These are phyloP conservation scores for Fusarium austroafricanum DNA, from an alignment of 2,329 filamentous ascomycete species.

Conservation along the genomic window DNA sequence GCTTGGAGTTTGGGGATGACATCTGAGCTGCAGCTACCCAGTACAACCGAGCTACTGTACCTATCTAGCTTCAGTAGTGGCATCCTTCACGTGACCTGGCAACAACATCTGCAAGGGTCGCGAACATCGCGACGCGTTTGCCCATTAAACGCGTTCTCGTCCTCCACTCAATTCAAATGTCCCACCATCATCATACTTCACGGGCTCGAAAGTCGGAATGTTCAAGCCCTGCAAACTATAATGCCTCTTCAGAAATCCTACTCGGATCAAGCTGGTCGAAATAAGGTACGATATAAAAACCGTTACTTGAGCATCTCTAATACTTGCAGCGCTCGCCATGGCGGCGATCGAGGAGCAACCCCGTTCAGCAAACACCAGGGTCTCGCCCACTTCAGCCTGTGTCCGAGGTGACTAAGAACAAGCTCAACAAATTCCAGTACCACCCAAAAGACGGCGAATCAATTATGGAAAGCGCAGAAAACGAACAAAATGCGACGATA, in stretches of 20 bases:
- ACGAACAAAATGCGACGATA: slow-evolving; percentile 12
- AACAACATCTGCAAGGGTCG: slow-evolving; percentile 17
- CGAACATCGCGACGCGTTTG: slow-evolving; percentile 42
- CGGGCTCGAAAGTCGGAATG: slow-evolving; percentile 20
- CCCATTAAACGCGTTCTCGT: slow-evolving; percentile 46
- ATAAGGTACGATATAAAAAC: slow-evolving; percentile 47
- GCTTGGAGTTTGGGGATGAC: slow-evolving; percentile 31
- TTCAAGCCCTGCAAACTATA: slow-evolving; percentile 37
- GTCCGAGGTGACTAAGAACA: slow-evolving; percentile 70
- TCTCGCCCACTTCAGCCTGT: slow-evolving; percentile 59
- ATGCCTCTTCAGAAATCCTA: slow-evolving; percentile 58
- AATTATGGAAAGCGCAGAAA: slow-evolving; percentile 27
- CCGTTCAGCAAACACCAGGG: slow-evolving; percentile 53
- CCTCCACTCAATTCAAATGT: slow-evolving; percentile 25
- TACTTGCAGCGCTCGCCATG: slow-evolving; percentile 58
- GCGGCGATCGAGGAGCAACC: slow-evolving; percentile 66
- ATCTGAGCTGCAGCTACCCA: slow-evolving; percentile 23
- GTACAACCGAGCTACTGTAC: slow-evolving; percentile 26
- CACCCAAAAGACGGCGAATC: slow-evolving; percentile 42
- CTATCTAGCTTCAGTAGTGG: too few relatives aligned
- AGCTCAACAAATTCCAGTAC: slow-evolving; percentile 68
- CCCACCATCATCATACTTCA: slow-evolving; percentile 32
- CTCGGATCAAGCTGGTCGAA: slow-evolving; percentile 51
- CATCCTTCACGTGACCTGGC: slow-evolving; percentile 42
- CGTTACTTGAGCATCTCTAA: slow-evolving; percentile 13